Evolutionary conservation across 305 asterid genomes (phyloP).

Genomic region (Solanum hybrid): DNA sequence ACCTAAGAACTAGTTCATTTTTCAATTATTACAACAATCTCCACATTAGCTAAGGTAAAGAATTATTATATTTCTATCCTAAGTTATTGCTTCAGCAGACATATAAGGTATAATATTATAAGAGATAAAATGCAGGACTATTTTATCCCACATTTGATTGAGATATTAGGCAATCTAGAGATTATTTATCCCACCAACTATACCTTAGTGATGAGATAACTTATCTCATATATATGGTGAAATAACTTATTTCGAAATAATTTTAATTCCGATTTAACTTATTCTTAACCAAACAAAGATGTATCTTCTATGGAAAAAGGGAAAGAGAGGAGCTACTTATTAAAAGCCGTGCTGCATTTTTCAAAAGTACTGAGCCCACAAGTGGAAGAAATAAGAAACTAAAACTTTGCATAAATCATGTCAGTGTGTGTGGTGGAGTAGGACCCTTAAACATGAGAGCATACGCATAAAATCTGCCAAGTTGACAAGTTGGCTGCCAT

Average conservation of each 20-base stretch:
- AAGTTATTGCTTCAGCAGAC: not conserved
- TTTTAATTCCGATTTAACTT: not conserved
- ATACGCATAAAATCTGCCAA: not conserved
- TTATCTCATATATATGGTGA: too few relatives aligned
- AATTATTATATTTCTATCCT: too few relatives aligned
- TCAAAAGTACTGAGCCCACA: not conserved
- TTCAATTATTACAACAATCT: too few relatives aligned
- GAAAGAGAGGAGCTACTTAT: not conserved
- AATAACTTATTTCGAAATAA: too few relatives aligned
- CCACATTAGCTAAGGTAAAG: not conserved
- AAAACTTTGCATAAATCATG: not conserved
- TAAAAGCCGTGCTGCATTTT: not conserved
- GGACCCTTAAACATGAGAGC: not conserved
- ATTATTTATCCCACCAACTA: not conserved
- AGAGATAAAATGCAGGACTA: not conserved
- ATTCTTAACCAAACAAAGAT: too few relatives aligned
- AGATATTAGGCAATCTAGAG: not conserved
- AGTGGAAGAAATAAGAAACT: not conserved
- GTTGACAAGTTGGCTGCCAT: not conserved
- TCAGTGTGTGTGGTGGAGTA: not conserved
- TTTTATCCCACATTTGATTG: too few relatives aligned
- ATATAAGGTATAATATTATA: too few relatives aligned
- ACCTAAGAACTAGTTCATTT: not conserved
- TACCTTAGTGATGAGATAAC: too few relatives aligned
- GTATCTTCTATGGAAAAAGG: not conserved